Evolutionary conservation across 352 stramenopile species (phyloP), one percentile per base, ranked within the genome.

Genomic region (Phytophthora pluvialis): DNA sequence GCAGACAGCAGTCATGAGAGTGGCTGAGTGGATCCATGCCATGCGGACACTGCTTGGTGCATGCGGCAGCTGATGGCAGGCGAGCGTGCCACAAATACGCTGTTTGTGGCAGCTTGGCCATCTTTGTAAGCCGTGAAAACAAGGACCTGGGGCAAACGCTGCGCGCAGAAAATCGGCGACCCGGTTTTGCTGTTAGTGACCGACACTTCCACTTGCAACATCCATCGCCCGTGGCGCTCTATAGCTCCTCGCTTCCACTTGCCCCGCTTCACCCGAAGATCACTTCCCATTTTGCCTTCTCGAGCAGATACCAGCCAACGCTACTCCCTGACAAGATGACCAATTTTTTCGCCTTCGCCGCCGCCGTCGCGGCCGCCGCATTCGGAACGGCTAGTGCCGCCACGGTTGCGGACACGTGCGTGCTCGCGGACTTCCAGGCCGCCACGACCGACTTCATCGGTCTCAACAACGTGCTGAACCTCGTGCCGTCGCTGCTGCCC

Each of bases 311-410:
- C 48, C n/a, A 58, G 35, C 18, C 45, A 6, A 49, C 50, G 31
- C 49, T 35, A 45, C 40, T 60, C 21, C 16, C 15, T 65, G 35
- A 48, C 59, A 68, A 62, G n/a, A 83, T 84, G 75, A 47, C 69
- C 64, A 77, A 76, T 64, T 77, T 81, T 43, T 21, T 84, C 48
- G 44, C 64, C 36, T 66, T 71, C 60, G 71, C 70, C 54, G 43
- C 64, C 35, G 47, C 62, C 4, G 64, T 70, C 18, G 44, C 58
- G 10, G 42, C 47, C 28, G 50, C 65, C 15, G 42, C 35, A 13
- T 67, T 78, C 21, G 49, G 53, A 26, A 26, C 40, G 25, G 42
- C 57, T 29, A 60, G 50, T 39, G 64, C 64, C 9, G 59, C 64
- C 44, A 76, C 67, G 4, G 67, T 71, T 21, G 61, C 16, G 18